phyloP scores from a whole-genome alignment of 495 filamentous ascomycete species.

The Cryomyces minteri region DNA sequence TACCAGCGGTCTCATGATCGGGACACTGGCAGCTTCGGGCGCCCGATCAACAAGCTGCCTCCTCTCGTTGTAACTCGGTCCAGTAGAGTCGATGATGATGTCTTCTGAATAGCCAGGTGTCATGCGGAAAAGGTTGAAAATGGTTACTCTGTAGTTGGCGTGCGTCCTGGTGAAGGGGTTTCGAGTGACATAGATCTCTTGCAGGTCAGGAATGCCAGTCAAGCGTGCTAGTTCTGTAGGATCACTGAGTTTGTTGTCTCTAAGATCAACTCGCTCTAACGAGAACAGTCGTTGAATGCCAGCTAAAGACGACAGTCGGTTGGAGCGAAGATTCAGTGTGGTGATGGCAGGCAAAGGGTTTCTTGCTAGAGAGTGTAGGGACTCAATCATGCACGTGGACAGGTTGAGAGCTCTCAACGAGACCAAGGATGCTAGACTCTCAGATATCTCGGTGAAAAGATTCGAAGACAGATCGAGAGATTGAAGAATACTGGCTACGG shows the following conservation, averaged over 20 bases:
- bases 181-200: slow-evolving; percentile 74
- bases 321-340: slow-evolving; percentile 77
- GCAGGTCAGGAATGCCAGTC: slow-evolving; percentile 77
- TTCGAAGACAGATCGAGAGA: slow-evolving; percentile 88
- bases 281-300: slow-evolving; percentile 81
- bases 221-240: slow-evolving; percentile 80
- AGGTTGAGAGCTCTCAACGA: slow-evolving; percentile 78
- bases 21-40: slow-evolving; percentile 51
- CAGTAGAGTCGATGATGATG: slow-evolving; percentile 68
- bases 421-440: slow-evolving; percentile 64
- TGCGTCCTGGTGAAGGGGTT: slow-evolving; percentile 88
- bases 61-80: slow-evolving; percentile 64
- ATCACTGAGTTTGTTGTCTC: slow-evolving; percentile 81
- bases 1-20: slow-evolving; percentile 49
- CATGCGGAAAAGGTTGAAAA: slow-evolving; percentile 93
- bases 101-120: slow-evolving; percentile 84
- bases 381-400: slow-evolving; percentile 94
- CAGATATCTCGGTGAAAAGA: slow-evolving; percentile 76
- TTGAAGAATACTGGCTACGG: slow-evolving; percentile 68
- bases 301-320: slow-evolving; percentile 73
- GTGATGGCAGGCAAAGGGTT: slow-evolving; percentile 87
- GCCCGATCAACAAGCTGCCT: slow-evolving; percentile 71
- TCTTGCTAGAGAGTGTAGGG: slow-evolving; percentile 67
- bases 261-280: slow-evolving; percentile 73
- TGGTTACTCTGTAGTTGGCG: slow-evolving; percentile 62